These are phyloP conservation scores for Fraxinus floribunda DNA, from an alignment of 305 asterid genomes.

Conservation along the genomic window DNA sequence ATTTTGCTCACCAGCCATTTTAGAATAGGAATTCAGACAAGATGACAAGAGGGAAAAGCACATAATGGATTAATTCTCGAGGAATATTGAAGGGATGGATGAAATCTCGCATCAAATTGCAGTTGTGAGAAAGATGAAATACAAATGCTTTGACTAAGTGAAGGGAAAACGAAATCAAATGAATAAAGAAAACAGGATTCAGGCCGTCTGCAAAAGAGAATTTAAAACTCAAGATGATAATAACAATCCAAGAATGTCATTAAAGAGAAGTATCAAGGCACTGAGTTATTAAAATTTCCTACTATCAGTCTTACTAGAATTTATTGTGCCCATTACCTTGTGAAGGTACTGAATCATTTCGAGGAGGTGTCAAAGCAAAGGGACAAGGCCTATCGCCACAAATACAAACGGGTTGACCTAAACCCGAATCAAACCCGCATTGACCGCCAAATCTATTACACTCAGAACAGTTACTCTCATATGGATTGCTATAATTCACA, in stretches of 20 bases:
- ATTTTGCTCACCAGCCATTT: not conserved
- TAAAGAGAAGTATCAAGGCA: not conserved
- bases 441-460: conserved; percentile 51
- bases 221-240: not conserved
- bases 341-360: conserved; percentile 13
- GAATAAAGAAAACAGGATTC: not conserved
- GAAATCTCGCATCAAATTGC: not conserved
- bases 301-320: not conserved
- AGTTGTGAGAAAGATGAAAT: not conserved
- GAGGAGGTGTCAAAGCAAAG: conserved; percentile 26
- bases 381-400: conserved; percentile 51
- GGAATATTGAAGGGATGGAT: not conserved
- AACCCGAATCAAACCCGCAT: conserved; percentile 53
- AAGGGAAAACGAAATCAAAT: not conserved
- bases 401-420: conserved; percentile 44
- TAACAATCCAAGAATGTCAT: not conserved
- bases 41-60: not conserved
- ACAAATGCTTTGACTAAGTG: not conserved
- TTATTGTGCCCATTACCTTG: conserved; percentile 33
- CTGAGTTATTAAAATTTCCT: not conserved
- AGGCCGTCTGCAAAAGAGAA: not conserved
- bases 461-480: conserved; percentile 37
- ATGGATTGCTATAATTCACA: conserved; percentile 54
- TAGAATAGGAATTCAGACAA: not conserved
- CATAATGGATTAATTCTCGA: not conserved